Evolutionary conservation across 192 early-diverging fungal genomes (phyloP).

Genomic region (Mortierella claussenii): DNA sequence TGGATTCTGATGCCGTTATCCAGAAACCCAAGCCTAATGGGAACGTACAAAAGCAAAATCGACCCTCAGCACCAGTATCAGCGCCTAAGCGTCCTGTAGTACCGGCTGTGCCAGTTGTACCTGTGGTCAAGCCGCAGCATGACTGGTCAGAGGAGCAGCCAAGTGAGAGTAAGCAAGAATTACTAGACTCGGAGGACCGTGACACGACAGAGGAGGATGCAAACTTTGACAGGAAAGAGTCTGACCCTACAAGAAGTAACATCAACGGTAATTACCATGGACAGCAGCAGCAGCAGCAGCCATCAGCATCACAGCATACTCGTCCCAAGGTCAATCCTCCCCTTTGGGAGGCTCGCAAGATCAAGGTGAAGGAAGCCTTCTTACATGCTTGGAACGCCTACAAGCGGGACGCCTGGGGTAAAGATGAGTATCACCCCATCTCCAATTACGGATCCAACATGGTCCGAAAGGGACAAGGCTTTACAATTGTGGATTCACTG

Average conservation of each 20-base stretch:
- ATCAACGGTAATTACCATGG: no score
- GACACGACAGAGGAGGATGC: neutral
- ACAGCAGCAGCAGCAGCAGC: no score
- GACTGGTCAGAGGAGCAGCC: constrained; percentile 16
- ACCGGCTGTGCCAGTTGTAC: constrained; percentile 2
- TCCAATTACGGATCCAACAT: constrained; percentile 74
- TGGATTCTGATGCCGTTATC: neutral
- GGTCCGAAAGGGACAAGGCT: constrained; percentile 71
- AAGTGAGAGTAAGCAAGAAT: no score
- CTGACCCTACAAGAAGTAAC: no score
- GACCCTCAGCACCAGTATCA: neutral
- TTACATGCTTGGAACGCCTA: constrained; percentile 85
- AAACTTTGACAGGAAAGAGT: neutral
- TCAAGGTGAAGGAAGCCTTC: constrained; percentile 75
- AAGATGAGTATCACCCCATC: constrained; percentile 86
- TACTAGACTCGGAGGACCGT: neutral
- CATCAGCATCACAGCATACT: no score
- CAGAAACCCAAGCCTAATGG: constrained; percentile 4
- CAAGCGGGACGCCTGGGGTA: constrained; percentile 76
- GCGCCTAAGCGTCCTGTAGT: neutral
- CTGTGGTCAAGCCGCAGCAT: constrained; percentile 7
- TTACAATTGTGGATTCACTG: constrained; percentile 86
- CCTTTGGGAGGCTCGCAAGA: constrained; percentile 64
- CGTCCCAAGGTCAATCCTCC: constrained; percentile 12
- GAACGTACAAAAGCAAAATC: neutral